Conservation (phyloP, 2,329 filamentous ascomycete genomes). For the Exophiala spinifera region DNA sequence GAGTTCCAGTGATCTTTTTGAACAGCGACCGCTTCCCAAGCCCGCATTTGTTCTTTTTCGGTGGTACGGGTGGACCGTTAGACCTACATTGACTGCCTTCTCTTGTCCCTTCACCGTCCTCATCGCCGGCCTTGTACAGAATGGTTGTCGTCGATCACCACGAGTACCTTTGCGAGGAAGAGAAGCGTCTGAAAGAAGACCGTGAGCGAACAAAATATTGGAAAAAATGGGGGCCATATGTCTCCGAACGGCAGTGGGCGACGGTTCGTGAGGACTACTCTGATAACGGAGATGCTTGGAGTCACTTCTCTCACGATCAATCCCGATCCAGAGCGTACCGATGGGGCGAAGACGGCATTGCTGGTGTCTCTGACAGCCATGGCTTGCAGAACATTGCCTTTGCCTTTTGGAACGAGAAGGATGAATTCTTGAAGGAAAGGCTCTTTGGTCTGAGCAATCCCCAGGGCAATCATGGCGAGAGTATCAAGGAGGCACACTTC, state of each 20-base stretch:
- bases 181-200: slow-evolving; percentile 85
- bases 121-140: neutral
- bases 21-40: neutral
- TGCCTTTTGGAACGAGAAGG: slow-evolving; percentile 96
- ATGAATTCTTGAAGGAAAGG: slow-evolving; percentile 91
- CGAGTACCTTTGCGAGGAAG: slow-evolving; percentile 84
- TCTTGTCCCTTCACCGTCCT: neutral
- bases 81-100: neutral
- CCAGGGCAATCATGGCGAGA: slow-evolving; percentile 95
- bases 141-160: slow-evolving; percentile 92
- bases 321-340: slow-evolving; percentile 83
- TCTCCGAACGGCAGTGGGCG: slow-evolving; percentile 92
- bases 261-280: slow-evolving; percentile 88
- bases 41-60: neutral
- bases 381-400: slow-evolving; percentile 90
- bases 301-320: slow-evolving; percentile 91
- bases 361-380: slow-evolving; percentile 90
- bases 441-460: slow-evolving; percentile 94
- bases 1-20: neutral
- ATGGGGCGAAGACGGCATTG: slow-evolving; percentile 97
- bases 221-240: slow-evolving; percentile 97
- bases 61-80: slow-evolving; percentile 5
- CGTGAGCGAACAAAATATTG: slow-evolving; percentile 82
- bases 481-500: slow-evolving; percentile 94
- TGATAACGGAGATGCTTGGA: slow-evolving; percentile 90